Percentiles rank a stretch among this genome's conserved stretches.
Conservation (phyloP, 1,284 basidiomycete species). For the Trametes sp. region DNA sequence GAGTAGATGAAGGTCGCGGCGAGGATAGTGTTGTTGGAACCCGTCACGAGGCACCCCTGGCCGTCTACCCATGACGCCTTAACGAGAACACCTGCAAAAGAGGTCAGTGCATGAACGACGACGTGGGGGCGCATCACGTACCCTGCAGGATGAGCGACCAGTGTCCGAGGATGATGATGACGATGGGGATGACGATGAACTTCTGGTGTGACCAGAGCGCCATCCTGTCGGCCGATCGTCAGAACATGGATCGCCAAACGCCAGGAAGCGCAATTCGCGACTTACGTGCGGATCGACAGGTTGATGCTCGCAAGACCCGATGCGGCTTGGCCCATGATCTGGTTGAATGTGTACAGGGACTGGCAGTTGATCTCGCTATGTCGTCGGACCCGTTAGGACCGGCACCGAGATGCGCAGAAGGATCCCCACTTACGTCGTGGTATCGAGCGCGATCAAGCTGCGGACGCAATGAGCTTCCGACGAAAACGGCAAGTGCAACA, state of each 20-base stretch:
- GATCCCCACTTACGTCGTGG: conserved; percentile 49
- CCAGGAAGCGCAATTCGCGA: conserved; percentile 21
- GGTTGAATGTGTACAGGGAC: conserved; percentile 76
- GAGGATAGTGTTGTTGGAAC: conserved; percentile 62
- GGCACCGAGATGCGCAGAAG: background rate
- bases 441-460: conserved; percentile 65
- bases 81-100: conserved; percentile 59
- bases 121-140: conserved; percentile 28
- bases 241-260: background rate
- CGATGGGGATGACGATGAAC: conserved; percentile 61
- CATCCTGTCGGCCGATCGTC: conserved; percentile 53
- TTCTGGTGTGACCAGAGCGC: conserved; percentile 73
- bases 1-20: conserved; percentile 48
- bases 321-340: conserved; percentile 71
- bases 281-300: conserved; percentile 78
- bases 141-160: conserved; percentile 83
- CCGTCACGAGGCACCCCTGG: conserved; percentile 58
- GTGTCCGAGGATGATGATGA: conserved; percentile 72
- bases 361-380: conserved; percentile 68
- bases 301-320: conserved; percentile 82
- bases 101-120: conserved; percentile 2
- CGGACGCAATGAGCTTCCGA: background rate
- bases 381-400: background rate
- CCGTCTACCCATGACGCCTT: conserved; percentile 62
- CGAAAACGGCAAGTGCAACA: background rate